Evolutionary conservation across 257 asterid species (phyloP).

Genomic region (Ehretia macrophylla): DNA sequence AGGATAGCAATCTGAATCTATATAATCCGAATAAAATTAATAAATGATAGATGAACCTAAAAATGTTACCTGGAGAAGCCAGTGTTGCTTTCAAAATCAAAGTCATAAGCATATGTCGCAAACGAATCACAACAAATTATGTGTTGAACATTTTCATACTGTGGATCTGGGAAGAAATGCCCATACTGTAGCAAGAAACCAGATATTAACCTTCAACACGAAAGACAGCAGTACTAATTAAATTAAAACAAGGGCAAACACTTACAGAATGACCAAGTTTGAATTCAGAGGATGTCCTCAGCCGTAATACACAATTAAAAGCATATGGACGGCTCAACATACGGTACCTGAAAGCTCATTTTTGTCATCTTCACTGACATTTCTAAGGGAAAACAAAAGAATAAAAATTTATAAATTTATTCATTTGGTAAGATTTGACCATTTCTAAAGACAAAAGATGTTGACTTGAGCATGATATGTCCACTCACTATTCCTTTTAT

Average conservation of each 20-base stretch:
- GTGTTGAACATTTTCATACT: slow-evolving; percentile 94
- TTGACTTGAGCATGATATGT: background rate
- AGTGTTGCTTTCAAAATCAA: slow-evolving; percentile 61
- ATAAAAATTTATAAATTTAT: background rate
- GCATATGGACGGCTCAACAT: slow-evolving; percentile 95
- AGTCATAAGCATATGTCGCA: slow-evolving; percentile 96
- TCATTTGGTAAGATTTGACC: background rate
- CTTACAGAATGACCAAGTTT: slow-evolving; percentile 85
- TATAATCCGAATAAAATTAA: no score
- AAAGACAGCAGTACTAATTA: slow-evolving; percentile 10
- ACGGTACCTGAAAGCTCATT: slow-evolving; percentile 80
- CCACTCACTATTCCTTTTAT: background rate
- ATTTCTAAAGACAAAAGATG: background rate
- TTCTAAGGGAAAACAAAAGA: background rate
- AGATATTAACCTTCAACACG: slow-evolving; percentile 21
- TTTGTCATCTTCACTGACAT: slow-evolving; percentile 19
- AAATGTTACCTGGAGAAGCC: slow-evolving; percentile 83
- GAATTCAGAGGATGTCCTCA: slow-evolving; percentile 91
- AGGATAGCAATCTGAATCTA: no score
- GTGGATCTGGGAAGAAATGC: slow-evolving; percentile 98
- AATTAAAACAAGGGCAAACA: slow-evolving; percentile 9
- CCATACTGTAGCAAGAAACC: slow-evolving; percentile 72
- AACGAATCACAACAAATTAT: slow-evolving; percentile 92
- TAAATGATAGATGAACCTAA: background rate
- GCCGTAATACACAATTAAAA: slow-evolving; percentile 86